Percentiles rank a stretch among this genome's conserved stretches.
Evolutionary conservation across 169 alveolate genomes (phyloP).

Genomic region (Hammondia hammondi): DNA sequence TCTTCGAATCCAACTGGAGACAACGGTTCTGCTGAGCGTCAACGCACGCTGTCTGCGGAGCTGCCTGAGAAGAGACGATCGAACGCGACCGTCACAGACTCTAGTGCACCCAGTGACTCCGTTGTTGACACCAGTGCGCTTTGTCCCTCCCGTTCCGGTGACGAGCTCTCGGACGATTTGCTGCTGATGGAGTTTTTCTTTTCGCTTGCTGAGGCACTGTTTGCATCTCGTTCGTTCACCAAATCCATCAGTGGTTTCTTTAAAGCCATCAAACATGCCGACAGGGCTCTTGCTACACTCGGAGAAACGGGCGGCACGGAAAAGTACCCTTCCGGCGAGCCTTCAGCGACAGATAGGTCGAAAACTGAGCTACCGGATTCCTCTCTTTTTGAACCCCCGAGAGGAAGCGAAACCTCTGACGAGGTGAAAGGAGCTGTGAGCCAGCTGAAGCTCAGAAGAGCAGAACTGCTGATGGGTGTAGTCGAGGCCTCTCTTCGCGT

Average conservation of each 20-base stretch:
- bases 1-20: not conserved
- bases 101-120: no score
- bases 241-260: constrained; percentile 10
- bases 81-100: no score
- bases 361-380: no score
- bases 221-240: not conserved
- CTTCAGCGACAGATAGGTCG: not conserved
- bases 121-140: not conserved
- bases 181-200: constrained; percentile 24
- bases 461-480: constrained; percentile 14
- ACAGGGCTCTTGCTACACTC: constrained; percentile 5
- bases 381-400: not conserved
- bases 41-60: no score
- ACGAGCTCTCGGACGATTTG: constrained; percentile 7
- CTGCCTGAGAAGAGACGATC: no score
- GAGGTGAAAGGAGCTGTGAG: not conserved
- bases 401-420: not conserved
- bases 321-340: not conserved
- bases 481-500: constrained; percentile 11
- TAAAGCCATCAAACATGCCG: not conserved
- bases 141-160: not conserved
- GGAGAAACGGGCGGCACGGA: not conserved
- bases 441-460: constrained; percentile 11
- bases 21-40: not conserved
- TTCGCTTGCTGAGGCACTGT: not conserved